Evolutionary conservation across 257 asterid species (phyloP).

Genomic region (Solanum megistacrolobum): DNA sequence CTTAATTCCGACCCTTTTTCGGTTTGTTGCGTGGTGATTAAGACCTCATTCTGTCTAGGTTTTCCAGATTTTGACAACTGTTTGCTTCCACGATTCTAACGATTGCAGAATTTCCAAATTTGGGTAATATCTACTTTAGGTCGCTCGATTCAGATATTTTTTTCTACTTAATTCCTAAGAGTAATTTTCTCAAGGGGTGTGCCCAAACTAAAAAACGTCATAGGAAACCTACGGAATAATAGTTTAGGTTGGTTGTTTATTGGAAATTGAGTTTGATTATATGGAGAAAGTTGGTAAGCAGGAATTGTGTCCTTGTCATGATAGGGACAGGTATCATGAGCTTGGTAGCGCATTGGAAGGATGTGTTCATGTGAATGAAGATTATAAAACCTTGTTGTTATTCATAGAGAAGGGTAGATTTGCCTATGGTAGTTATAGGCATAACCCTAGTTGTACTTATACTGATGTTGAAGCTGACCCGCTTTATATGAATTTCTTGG

Average conservation of each 20-base stretch:
- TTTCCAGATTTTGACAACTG: not conserved
- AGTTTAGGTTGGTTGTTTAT: not conserved
- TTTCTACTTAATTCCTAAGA: not conserved
- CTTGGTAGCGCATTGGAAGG: not conserved
- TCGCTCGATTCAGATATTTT: not conserved
- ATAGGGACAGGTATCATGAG: not conserved
- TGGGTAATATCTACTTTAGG: not conserved
- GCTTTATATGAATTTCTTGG: constrained; percentile 2
- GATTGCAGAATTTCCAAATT: not conserved
- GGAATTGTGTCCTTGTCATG: too few species aligned
- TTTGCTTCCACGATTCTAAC: not conserved
- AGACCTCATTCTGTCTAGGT: not conserved
- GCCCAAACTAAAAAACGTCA: not conserved
- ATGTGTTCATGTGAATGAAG: not conserved
- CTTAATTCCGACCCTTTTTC: not conserved
- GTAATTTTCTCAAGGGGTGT: not conserved
- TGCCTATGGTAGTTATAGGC: not conserved
- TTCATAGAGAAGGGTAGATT: not conserved
- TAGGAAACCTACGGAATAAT: not conserved
- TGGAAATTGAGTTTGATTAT: not conserved
- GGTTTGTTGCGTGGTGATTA: not conserved
- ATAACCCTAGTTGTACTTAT: not conserved
- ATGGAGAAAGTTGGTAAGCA: too few species aligned
- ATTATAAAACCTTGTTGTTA: not conserved
- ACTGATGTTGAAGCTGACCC: constrained; percentile 3